Base-by-base conservation (phyloP, 2,329 filamentous ascomycete genomes). In the Kalaharituber pfeilii region DNA sequence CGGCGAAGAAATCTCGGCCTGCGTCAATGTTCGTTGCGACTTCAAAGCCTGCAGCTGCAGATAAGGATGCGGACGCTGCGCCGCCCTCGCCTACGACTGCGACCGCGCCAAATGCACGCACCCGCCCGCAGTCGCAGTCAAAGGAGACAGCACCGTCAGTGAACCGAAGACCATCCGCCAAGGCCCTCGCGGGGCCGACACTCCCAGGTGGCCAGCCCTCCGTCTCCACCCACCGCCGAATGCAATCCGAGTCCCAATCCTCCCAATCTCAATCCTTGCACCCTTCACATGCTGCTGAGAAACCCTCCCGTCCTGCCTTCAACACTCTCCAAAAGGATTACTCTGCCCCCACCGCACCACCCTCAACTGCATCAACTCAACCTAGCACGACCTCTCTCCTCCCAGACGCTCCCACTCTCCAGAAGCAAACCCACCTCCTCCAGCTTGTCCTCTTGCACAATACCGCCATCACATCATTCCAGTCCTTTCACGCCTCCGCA, bases 351-450 rank as follows among this genome's bases (percentile, higher is more conserved):
- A 20, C 6, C 4, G n/a, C 42, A 15, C 15, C 22, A 47, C 42
- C 42, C n/a, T 18, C 15, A 47, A 11, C 42, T 6, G 24, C 42
- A 15, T 11, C 18, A 25, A 47, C 42, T 22, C 18, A 11, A 11
- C 9, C n/a, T 36, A 13, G 11, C 42, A 47, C n/a, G 13, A 47
- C n/a, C 42, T 13, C 42, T 4, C 42, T 47, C 42, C 42, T 47
- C 42, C 42, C 42, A 18, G 42, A 47, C 6, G 42, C 42, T 1
- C 42, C 42, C 18, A 47, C 42, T 5, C 42, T 47, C 42, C 42
- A 47, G 22, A 47, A 47, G 25, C 42, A 47, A 47, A 47, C 42
- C 3, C 42, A 47, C 42, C 42, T 47, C 42, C 42, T 47, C 18
- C 42, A 47, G 22, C 42, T 47, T 11, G n/a, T 47, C 15, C 42